Base-by-base conservation (phyloP, 306 rosid genomes). In the Aeschynomene evenia region DNA sequence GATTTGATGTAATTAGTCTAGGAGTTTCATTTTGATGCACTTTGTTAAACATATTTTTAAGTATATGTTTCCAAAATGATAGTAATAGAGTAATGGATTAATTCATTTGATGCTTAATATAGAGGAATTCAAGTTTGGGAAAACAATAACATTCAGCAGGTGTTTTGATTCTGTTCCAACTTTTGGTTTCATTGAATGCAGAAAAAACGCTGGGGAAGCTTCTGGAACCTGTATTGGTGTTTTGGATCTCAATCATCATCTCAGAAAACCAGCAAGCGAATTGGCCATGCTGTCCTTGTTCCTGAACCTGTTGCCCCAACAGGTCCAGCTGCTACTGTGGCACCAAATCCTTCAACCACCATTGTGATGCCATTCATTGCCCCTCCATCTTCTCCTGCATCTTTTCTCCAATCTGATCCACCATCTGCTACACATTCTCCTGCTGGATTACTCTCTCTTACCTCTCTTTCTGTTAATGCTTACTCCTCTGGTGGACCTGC, bases 361-460 rank as follows among this genome's bases (percentile, higher is more conserved):
- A 79, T 87, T 76, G 81, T 85, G 66, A 55, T 85, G 64, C 99
- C 99, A 24, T 94, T 94, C 79, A 90, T 90, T 53, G 99, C 82
- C 21, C 98, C 99, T 70, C 97, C 99, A 3, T 94, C 99, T 67
- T 94, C 99, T 81, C 99, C 99, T 29, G 96, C 95, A 4, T 93
- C 98, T 48, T 86, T 90, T 72, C 90, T 90, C 69, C 96, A 86
- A 71, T 94, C 97, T 14, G 98, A 85, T 74, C 96, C 99, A 42
- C 81, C 97, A 16, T 94, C 99, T 12, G 77, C 90, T 24, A 76
- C 86, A 36, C 99, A 94, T 51, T 88, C 97, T 40, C 99, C 99
- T 0, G 87, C 84, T 18, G 97, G 96, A 66, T 80, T 84, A 62
- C 81, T 94, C 73, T 90, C 98, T 8, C 86, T 88, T 58, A 57